These are phyloP conservation scores for Closterium sp. DNA, from an alignment of 139 green algal genomes.

Conservation along the genomic window DNA sequence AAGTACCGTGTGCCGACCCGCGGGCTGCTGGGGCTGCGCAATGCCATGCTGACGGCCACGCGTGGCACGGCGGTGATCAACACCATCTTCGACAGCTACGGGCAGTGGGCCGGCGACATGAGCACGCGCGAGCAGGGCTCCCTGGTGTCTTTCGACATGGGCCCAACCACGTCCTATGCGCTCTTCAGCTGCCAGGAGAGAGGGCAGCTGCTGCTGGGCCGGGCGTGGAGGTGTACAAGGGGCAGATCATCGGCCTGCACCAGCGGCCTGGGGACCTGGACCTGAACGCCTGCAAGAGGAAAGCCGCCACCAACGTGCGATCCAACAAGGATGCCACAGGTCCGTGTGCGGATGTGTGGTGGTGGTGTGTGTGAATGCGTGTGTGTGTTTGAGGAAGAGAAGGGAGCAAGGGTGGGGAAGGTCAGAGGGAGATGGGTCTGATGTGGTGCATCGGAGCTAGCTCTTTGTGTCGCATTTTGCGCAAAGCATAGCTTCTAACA, in stretches of 20 bases:
- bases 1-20: slow-evolving; percentile 91
- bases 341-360: background rate
- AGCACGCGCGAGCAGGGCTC: slow-evolving; percentile 83
- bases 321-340: slow-evolving; percentile 58
- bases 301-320: slow-evolving; percentile 83
- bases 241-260: slow-evolving; percentile 93
- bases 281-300: slow-evolving; percentile 97
- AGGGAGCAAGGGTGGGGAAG: no score
- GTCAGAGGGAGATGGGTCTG: no score
- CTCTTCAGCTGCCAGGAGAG: slow-evolving; percentile 85
- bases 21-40: slow-evolving; percentile 88
- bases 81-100: slow-evolving; percentile 82
- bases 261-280: slow-evolving; percentile 88
- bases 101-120: slow-evolving; percentile 74
- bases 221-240: slow-evolving; percentile 88
- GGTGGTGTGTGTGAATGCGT: background rate
- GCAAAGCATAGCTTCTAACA: background rate
- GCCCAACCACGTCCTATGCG: slow-evolving; percentile 81
- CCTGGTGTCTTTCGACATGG: slow-evolving; percentile 70
- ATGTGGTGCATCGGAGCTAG: no score
- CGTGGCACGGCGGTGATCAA: slow-evolving; percentile 93
- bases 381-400: background rate
- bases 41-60: slow-evolving; percentile 93
- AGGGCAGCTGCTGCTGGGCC: slow-evolving; percentile 84
- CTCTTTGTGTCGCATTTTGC: background rate